These are phyloP conservation scores for Lachnellula subtilissima DNA, from an alignment of 2,329 filamentous ascomycete species.

Conservation along the genomic window DNA sequence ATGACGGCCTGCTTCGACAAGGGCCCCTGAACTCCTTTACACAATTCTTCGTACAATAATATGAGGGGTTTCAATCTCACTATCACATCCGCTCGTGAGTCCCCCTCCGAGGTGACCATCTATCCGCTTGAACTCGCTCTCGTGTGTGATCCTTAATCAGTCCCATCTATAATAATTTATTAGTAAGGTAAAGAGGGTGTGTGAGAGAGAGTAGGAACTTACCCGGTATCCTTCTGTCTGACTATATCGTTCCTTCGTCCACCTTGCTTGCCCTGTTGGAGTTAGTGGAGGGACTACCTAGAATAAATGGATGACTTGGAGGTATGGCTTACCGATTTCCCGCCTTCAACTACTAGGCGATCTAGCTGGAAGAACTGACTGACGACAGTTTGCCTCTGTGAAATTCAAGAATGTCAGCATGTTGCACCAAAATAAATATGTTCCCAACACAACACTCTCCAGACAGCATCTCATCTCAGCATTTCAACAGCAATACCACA, in stretches of 20 bases:
- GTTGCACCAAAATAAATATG: not conserved
- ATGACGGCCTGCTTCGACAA: not conserved
- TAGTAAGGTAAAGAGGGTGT: not conserved
- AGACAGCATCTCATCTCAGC: too few species aligned
- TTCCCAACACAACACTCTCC: not conserved
- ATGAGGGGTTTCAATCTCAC: not conserved
- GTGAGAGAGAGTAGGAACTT: slow-evolving; percentile 32
- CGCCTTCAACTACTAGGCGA: slow-evolving; percentile 84
- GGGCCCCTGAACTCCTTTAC: not conserved
- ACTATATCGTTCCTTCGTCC: slow-evolving; percentile 62
- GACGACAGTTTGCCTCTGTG: slow-evolving; percentile 86
- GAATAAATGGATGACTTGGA: too few species aligned
- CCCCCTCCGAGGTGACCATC: not conserved
- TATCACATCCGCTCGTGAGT: not conserved
- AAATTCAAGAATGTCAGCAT: slow-evolving; percentile 11
- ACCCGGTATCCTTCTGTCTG: slow-evolving; percentile 77
- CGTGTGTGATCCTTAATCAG: slow-evolving; percentile 13
- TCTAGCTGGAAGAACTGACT: slow-evolving; percentile 95
- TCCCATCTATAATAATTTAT: slow-evolving; percentile 29
- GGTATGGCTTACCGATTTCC: slow-evolving; percentile 59
- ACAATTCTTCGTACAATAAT: not conserved
- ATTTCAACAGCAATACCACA: too few species aligned
- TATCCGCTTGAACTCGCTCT: not conserved
- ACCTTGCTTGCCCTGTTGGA: slow-evolving; percentile 60
- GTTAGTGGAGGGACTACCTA: slow-evolving; percentile 8